Evolutionary conservation across 345 rosid species (phyloP), one percentile per base, ranked within the genome.

Genomic region (Eucalyptus tenuipes): DNA sequence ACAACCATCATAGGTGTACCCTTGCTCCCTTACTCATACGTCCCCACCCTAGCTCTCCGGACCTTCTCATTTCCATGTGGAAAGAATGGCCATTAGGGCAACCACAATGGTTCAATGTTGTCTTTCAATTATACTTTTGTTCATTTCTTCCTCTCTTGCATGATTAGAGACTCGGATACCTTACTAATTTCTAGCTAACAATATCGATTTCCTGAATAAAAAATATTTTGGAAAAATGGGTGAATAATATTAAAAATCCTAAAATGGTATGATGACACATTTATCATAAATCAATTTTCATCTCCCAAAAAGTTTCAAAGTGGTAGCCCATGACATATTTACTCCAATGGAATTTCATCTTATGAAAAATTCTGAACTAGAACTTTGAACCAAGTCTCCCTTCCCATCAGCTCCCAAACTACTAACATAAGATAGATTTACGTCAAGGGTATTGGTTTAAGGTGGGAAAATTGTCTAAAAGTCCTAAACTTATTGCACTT

Each of bases 401-500:
- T 29, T 29, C 33, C 18, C 71, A 64, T 64, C 1, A 64, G 5
- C 71, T 64, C 71, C 71, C 71, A 64, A 29, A n/a, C 37, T 64
- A n/a, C 37, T n/a, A 64, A 64, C 33, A n/a, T 4, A 7, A 29
- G 5, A 7, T n/a, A 64, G 68, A 64, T n/a, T 29, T 64, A 15
- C 18, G 6, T 64, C 10, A n/a, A 64, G 37, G 20, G 71, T 7
- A n/a, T 31, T n/a, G 10, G 18, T 64, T n/a, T 64, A 14, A 18
- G 37, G 2, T 1, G 5, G 4, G 1, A 1, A 52, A 52, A 18
- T 18, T 52, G 2, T 52, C 57, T 1, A 52, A 52, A 52, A 52
- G 0, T 52, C 9, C 0, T 52, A 52, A 52, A 52, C 0, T 3
- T 52, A 52, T 52, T 18, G 10, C 0, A 52, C 1, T 52, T n/a